Evolutionary conservation across 2,329 filamentous ascomycete species (phyloP).

Genomic region (Samsoniella hepiali): DNA sequence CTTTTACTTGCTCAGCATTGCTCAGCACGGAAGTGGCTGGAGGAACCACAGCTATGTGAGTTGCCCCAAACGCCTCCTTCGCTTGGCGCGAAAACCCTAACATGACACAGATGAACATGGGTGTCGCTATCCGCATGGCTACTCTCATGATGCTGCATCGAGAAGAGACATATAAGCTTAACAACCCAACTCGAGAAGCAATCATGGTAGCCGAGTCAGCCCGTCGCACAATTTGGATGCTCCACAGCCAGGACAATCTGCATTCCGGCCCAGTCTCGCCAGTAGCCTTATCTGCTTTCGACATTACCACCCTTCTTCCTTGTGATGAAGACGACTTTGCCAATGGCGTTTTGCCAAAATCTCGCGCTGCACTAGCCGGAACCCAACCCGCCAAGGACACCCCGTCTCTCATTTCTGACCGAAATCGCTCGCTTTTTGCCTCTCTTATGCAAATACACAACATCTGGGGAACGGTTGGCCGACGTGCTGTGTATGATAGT

Average conservation of each 20-base stretch:
- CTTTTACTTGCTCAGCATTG: slow-evolving; percentile 57
- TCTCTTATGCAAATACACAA: slow-evolving; percentile 54
- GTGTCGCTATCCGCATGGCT: slow-evolving; percentile 55
- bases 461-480: slow-evolving; percentile 51
- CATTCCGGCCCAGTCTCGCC: slow-evolving; percentile 52
- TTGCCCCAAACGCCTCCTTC: neutral
- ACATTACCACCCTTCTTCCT: slow-evolving; percentile 54
- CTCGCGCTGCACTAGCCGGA: slow-evolving; percentile 51
- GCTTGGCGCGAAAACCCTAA: neutral
- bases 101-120: slow-evolving; percentile 49
- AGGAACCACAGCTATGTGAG: slow-evolving; percentile 53
- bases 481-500: slow-evolving; percentile 45
- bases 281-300: slow-evolving; percentile 47
- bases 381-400: slow-evolving; percentile 49
- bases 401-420: slow-evolving; percentile 41
- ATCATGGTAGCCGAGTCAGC: slow-evolving; percentile 54
- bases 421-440: slow-evolving; percentile 51
- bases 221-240: slow-evolving; percentile 56
- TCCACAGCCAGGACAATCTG: slow-evolving; percentile 57
- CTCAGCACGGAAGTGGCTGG: slow-evolving; percentile 55
- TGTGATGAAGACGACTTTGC: slow-evolving; percentile 52
- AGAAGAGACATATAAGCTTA: slow-evolving; percentile 50
- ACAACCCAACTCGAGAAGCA: slow-evolving; percentile 41
- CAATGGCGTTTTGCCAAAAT: slow-evolving; percentile 43
- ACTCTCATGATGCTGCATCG: slow-evolving; percentile 52